Evolutionary conservation across 2,329 filamentous ascomycete species (phyloP).

Genomic region (Berkeleyomyces basicola): DNA sequence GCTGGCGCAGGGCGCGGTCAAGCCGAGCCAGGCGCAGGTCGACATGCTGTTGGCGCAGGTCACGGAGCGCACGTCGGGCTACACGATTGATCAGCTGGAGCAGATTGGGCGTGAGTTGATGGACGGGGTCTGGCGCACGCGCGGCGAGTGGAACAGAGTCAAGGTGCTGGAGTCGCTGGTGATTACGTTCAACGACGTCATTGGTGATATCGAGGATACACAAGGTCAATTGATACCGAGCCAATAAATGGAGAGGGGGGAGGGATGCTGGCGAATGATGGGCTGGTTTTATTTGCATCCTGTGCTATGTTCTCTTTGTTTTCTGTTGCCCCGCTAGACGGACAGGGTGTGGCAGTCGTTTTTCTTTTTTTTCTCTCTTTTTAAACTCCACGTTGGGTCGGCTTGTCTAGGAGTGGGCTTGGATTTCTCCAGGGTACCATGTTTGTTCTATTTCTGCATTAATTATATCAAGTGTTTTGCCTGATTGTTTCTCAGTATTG

Average conservation of each 20-base stretch:
- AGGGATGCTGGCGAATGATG: background rate
- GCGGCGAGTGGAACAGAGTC: constrained; percentile 70
- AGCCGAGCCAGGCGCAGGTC: constrained; percentile 33
- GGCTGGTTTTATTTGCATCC: background rate
- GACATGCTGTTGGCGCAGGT: constrained; percentile 44
- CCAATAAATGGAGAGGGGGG: constrained; percentile 22
- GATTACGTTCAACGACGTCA: constrained; percentile 58
- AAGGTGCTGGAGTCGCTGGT: constrained; percentile 48
- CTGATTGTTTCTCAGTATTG: background rate
- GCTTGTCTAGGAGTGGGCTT: background rate
- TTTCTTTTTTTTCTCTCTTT: background rate
- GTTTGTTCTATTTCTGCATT: background rate
- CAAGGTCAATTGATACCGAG: constrained; percentile 30
- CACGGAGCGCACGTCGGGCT: constrained; percentile 52
- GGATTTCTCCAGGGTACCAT: background rate
- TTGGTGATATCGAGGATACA: constrained; percentile 46
- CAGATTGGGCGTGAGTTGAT: constrained; percentile 83
- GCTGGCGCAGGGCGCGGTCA: constrained; percentile 14
- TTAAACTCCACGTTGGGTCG: too few relatives aligned
- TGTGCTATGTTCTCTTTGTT: background rate
- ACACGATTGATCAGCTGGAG: constrained; percentile 84
- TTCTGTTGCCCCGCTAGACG: too few relatives aligned
- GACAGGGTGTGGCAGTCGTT: too few relatives aligned
- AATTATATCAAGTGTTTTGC: background rate
- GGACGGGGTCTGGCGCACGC: constrained; percentile 69